These are phyloP conservation scores for Mytilinidion resinicola DNA, from an alignment of 495 filamentous ascomycete species.

Conservation along the genomic window DNA sequence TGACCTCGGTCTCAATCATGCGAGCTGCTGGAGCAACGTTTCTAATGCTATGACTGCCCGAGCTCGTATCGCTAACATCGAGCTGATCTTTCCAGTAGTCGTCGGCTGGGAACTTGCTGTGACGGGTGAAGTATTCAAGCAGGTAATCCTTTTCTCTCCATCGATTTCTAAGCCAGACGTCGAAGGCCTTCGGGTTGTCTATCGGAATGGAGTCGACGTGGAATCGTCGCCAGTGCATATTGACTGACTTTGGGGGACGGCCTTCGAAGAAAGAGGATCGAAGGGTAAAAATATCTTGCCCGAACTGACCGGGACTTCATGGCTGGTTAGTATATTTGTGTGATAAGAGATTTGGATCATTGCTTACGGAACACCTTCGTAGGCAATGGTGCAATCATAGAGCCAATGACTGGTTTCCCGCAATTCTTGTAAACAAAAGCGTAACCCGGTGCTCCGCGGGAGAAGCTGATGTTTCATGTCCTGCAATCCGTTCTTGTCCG, in stretches of 20 bases:
- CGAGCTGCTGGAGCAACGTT: conserved; percentile 17
- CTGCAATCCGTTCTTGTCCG: conserved; percentile 34
- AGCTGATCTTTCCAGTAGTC: conserved; percentile 29
- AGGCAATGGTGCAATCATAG: conserved; percentile 41
- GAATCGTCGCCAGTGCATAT: conserved; percentile 42
- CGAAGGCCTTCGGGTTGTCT: conserved; percentile 35
- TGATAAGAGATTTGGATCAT: not conserved
- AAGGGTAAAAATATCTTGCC: conserved; percentile 41
- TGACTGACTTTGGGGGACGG: conserved; percentile 39
- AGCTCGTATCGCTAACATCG: conserved; percentile 15
- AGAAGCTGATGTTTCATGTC: conserved; percentile 42
- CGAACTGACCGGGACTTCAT: conserved; percentile 29
- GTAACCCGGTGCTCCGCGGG: conserved; percentile 36
- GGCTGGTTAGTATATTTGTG: not conserved
- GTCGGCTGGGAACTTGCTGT: conserved; percentile 34
- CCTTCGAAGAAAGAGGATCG: conserved; percentile 40
- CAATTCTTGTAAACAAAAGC: conserved; percentile 38
- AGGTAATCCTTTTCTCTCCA: conserved; percentile 43
- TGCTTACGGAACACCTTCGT: conserved; percentile 38
- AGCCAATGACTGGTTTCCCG: conserved; percentile 36
- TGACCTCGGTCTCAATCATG: conserved; percentile 34
- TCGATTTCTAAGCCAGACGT: conserved; percentile 37
- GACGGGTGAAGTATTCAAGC: conserved; percentile 35
- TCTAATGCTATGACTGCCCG: conserved; percentile 18
- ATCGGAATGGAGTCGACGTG: conserved; percentile 34